These are phyloP conservation scores for Pogostemon cablin DNA, from an alignment of 257 asterid genomes.

Conservation along the genomic window DNA sequence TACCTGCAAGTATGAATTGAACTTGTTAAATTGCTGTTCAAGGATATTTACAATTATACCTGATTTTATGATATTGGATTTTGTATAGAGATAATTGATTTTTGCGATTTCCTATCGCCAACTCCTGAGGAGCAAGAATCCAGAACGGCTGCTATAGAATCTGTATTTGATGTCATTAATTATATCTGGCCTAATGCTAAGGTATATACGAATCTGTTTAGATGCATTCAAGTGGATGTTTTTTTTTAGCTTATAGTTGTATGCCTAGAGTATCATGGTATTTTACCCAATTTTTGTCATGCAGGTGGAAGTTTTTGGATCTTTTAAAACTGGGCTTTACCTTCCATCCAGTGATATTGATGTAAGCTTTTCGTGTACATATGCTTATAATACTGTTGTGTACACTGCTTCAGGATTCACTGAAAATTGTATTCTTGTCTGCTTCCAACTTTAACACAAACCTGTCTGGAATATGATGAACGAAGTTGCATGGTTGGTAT, in stretches of 20 bases:
- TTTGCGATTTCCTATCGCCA: constrained; percentile 90
- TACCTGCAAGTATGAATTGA: constrained; percentile 8
- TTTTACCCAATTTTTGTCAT: constrained; percentile 30
- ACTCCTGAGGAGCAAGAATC: constrained; percentile 78
- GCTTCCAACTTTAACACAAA: constrained; percentile 2
- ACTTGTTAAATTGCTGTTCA: neutral
- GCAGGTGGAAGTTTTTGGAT: constrained; percentile 96
- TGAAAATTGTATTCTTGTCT: constrained; percentile 7
- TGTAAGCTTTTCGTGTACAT: constrained; percentile 51
- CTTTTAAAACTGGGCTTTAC: constrained; percentile 93
- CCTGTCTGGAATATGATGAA: constrained; percentile 1
- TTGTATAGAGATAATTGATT: constrained; percentile 86
- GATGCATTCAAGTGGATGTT: neutral
- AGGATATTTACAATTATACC: constrained; percentile 39
- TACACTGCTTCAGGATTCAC: constrained; percentile 3
- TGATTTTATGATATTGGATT: constrained; percentile 34
- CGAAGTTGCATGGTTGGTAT: neutral
- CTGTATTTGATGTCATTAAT: constrained; percentile 76
- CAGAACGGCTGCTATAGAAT: constrained; percentile 72
- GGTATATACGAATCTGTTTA: constrained; percentile 45
- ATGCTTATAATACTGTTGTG: neutral
- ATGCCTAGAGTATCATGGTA: constrained; percentile 21
- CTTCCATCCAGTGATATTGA: constrained; percentile 97
- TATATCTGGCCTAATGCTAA: constrained; percentile 88
- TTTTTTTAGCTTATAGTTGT: neutral